phyloP scores from a whole-genome alignment of 352 stramenopile genomes.

The Phytophthora podocarpi region DNA sequence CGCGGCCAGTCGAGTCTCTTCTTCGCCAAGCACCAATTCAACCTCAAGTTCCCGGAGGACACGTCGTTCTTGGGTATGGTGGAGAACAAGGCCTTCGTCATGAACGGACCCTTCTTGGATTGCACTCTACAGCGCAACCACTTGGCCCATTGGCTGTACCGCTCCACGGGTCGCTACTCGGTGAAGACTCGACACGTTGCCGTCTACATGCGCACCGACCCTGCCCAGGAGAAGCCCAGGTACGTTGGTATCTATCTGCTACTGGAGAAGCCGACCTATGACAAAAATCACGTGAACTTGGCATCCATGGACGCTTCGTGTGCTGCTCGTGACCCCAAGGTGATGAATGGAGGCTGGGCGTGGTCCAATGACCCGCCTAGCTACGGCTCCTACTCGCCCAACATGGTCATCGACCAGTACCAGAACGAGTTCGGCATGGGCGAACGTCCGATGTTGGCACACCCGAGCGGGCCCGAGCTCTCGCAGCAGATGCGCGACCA shows the following conservation, averaged over 20 bases:
- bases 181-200: slow-evolving; percentile 64
- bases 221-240: slow-evolving; percentile 27
- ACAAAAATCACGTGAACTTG: slow-evolving; percentile 67
- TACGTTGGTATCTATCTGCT: slow-evolving; percentile 80
- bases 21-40: slow-evolving; percentile 82
- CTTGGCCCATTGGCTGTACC: slow-evolving; percentile 79
- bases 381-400: slow-evolving; percentile 73
- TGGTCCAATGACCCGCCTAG: slow-evolving; percentile 80
- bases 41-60: slow-evolving; percentile 59
- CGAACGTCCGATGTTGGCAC: slow-evolving; percentile 62
- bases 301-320: slow-evolving; percentile 55
- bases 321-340: slow-evolving; percentile 33
- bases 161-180: slow-evolving; percentile 70
- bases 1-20: slow-evolving; percentile 79
- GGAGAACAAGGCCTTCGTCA: slow-evolving; percentile 67
- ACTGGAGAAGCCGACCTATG: slow-evolving; percentile 79
- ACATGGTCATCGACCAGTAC: slow-evolving; percentile 80
- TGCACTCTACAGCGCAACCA: slow-evolving; percentile 79
- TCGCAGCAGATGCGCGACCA: slow-evolving; percentile 80
- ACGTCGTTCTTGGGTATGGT: slow-evolving; percentile 62
- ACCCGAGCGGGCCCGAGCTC: slow-evolving; percentile 53
- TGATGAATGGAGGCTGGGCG: slow-evolving; percentile 72
- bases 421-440: slow-evolving; percentile 84
- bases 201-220: slow-evolving; percentile 63
- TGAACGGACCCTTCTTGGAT: slow-evolving; percentile 81